Evolutionary conservation across 768 basidiomycete species (phyloP).

Genomic region (Leccinum incarnatum): DNA sequence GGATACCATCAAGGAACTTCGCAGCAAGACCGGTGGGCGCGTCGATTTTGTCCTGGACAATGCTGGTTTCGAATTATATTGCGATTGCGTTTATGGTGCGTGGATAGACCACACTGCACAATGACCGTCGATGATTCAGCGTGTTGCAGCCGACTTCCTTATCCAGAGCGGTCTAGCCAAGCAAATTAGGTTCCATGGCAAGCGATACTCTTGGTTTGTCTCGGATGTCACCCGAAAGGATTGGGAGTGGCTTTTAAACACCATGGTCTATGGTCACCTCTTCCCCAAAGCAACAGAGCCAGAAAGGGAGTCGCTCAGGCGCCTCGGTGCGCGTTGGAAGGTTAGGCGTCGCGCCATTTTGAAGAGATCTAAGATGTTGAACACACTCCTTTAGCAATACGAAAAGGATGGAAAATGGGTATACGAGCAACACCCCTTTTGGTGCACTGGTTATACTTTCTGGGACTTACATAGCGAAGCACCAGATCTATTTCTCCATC

Average conservation of each 20-base stretch:
- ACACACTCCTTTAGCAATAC: slow-evolving; percentile 58
- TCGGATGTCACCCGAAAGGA: slow-evolving; percentile 92
- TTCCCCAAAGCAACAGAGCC: slow-evolving; percentile 80
- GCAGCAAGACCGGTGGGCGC: slow-evolving; percentile 67
- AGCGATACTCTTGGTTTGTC: slow-evolving; percentile 93
- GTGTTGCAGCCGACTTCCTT: slow-evolving; percentile 78
- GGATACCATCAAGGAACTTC: slow-evolving; percentile 68
- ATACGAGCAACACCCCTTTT: slow-evolving; percentile 92
- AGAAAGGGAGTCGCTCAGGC: slow-evolving; percentile 77
- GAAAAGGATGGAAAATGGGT: slow-evolving; percentile 91
- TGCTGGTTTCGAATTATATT: slow-evolving; percentile 82
- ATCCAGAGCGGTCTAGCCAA: slow-evolving; percentile 84
- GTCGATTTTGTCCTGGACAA: slow-evolving; percentile 85
- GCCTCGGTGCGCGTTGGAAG: slow-evolving; percentile 89
- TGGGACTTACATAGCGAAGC: slow-evolving; percentile 84
- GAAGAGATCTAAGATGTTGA: slow-evolving; percentile 4
- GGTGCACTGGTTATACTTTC: slow-evolving; percentile 96
- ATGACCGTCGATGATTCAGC: background rate
- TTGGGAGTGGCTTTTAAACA: slow-evolving; percentile 90
- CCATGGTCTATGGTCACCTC: slow-evolving; percentile 87
- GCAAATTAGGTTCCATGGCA: slow-evolving; percentile 91
- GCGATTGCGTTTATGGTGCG: slow-evolving; percentile 82
- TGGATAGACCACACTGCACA: background rate
- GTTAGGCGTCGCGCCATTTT: slow-evolving; percentile 32
- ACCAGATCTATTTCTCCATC: slow-evolving; percentile 88